Percentiles rank a stretch among this genome's conserved stretches.
phyloP scores from a whole-genome alignment of 2,329 filamentous ascomycete species.

The Alternaria hordeiaustralica region DNA sequence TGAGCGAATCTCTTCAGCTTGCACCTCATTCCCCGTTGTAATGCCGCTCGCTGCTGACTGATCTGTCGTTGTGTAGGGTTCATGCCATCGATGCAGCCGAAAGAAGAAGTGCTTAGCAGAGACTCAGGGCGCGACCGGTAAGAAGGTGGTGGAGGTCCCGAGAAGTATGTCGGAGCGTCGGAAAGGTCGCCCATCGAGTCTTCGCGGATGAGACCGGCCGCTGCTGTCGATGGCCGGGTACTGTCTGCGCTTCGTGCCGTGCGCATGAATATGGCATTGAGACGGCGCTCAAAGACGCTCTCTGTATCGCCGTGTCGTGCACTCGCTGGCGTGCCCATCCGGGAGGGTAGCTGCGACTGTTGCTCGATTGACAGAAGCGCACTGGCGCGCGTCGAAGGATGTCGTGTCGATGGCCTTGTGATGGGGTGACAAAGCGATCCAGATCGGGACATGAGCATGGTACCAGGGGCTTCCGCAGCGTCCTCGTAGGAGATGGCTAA shows the following conservation, averaged over 20 bases:
- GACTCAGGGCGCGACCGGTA: constrained; percentile 42
- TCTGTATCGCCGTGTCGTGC: constrained; percentile 19
- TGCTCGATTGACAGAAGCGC: constrained; percentile 2
- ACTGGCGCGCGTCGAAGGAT: constrained; percentile 4
- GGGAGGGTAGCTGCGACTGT: background rate
- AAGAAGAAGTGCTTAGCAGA: constrained; percentile 42
- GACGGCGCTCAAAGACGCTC: constrained; percentile 21
- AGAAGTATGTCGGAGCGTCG: constrained; percentile 42
- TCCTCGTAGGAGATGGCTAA: constrained; percentile 25
- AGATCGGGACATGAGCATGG: constrained; percentile 14
- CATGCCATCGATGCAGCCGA: constrained; percentile 46
- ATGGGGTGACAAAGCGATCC: constrained; percentile 11
- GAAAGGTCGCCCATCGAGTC: constrained; percentile 43
- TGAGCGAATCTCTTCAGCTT: constrained; percentile 38
- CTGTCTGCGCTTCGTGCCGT: constrained; percentile 14
- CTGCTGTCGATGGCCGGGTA: constrained; percentile 22
- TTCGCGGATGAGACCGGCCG: constrained; percentile 24
- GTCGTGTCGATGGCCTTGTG: constrained; percentile 10
- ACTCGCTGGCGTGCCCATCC: constrained; percentile 18
- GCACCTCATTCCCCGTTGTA: constrained; percentile 32
- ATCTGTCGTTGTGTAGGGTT: constrained; percentile 32
- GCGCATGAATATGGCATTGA: constrained; percentile 20
- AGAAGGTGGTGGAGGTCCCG: constrained; percentile 41
- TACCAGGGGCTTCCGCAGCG: constrained; percentile 7
- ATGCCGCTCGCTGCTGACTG: constrained; percentile 32